Base-by-base conservation (phyloP, 352 stramenopile species). In the Pythium plurisporium region DNA sequence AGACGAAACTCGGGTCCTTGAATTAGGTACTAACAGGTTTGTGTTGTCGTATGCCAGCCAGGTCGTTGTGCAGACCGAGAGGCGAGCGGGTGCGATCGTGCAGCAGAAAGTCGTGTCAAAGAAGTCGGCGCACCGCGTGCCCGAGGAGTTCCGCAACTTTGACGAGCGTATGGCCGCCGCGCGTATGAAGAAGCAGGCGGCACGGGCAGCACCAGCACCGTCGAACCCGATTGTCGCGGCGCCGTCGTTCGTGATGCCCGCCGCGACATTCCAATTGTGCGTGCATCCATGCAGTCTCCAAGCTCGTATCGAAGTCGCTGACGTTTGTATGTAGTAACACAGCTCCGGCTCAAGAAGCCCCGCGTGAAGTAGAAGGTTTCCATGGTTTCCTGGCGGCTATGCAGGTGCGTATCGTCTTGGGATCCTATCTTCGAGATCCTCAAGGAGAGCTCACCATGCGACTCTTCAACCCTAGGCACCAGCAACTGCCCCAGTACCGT, bases 221-320 rank as follows among this genome's bases (percentile, higher is more conserved):
- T 23, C 53, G 11, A 83, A 65, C 48, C 30, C 67, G 20, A 70
- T 65, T 0, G 59, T 87, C 5, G 75, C 74, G 1, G 60, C 79
- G 14, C 72, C 79, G 20, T 79, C 76, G 37, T 87, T 91, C 23
- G 68, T 84, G 19, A 70, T 91, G 54, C 58, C 79, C 12, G 65
- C 79, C 27, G 71, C 82, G 20, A 89, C 79, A 10, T 91, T 91
- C 40, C 72, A 85, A 57, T 81, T 91, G 79, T 91, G 66, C 47
- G 77, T 77, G 20, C 6, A 6, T 4, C n/a, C n/a, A n/a, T n/a
- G n/a, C 9, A 15, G 22, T 19, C 20, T 40, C 3, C 11, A 42
- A 22, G 9, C 8, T 41, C 10, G 10, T 36, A 0, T 8, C 10
- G 2, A n/a, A 19, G 9, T 42, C 6, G 17, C 30, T 33, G 23